Base-by-base conservation (phyloP, 192 early-diverging fungal species). In the Coemansia sp. region DNA sequence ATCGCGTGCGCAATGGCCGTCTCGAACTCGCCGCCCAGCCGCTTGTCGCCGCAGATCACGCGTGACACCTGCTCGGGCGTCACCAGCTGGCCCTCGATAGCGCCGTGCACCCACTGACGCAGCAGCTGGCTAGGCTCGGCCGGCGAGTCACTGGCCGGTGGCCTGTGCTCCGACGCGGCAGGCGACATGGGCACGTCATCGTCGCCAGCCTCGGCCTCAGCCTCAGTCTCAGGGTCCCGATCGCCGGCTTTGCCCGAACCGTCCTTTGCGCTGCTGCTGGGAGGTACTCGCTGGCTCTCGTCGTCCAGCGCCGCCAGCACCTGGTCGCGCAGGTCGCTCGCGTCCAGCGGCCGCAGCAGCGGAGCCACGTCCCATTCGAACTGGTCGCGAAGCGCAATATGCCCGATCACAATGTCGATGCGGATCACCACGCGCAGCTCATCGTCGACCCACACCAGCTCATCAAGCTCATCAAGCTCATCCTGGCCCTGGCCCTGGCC, bases 1-100 rank as follows among this genome's bases (percentile, higher is more conserved):
- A 96, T 94, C 3, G 92, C 88, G 74, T 97, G 95, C 2, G 95
- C 91, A 41, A 96, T 93, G 1, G 95, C 93, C 1, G 95, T 94
- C 72, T 92, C 90, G 70, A 98, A 98, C 85, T 97, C 96, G 28
- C 91, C 88, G 36, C 89, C 86, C 17, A 98, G 75, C 0, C 91
- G 89, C 41, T 91, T 73, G 69, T 98, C 96, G 1, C 76, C 72
- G 18, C 88, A 88, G 8, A 96, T 75, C 5, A 89, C 86, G n/a
- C 90, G 91, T 18, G 96, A 92, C 76, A 98, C 97, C 1, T 71
- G 67, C 73, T 98, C 96, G 4, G 95, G 95, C 34, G 87, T 88
- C 36, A 75, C 73, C 14, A 35, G 28, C 61, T 66, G 71, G 22
- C 66, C 65, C 51, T 67, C 34, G 33, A 74, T 56, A 7, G 80